A percentile compares a stretch with the other conserved stretches of the same genome.
These are phyloP conservation scores for Talaromyces sp. DNA, from an alignment of 2,329 filamentous ascomycete genomes.

Conservation along the genomic window DNA sequence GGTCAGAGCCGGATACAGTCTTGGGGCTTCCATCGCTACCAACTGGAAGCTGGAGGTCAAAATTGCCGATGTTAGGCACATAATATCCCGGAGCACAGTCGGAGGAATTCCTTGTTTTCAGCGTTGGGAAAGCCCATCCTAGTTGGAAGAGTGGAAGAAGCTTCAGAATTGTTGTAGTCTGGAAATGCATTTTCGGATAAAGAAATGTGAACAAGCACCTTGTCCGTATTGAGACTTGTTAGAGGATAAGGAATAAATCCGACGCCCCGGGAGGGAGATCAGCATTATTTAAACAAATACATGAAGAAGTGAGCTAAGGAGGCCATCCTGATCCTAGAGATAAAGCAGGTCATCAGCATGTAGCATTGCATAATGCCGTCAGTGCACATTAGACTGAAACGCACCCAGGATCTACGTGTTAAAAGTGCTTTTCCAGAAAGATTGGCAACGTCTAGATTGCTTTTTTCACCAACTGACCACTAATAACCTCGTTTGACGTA, in stretches of 20 bases:
- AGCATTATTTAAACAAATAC: not conserved
- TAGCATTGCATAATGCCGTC: not conserved
- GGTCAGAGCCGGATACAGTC: constrained; percentile 24
- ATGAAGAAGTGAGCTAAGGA: not conserved
- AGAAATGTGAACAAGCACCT: not conserved
- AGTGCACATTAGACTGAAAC: not conserved
- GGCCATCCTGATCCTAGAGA: not conserved
- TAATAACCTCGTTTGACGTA: not conserved
- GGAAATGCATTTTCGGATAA: not conserved
- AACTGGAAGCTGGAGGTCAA: constrained; percentile 34
- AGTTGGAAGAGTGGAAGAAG: not conserved
- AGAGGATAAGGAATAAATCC: not conserved
- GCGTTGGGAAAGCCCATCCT: not conserved
- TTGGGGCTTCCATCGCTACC: constrained; percentile 24
- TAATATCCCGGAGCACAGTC: constrained; percentile 13
- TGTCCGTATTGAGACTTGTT: not conserved
- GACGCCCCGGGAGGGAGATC: not conserved
- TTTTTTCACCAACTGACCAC: not conserved
- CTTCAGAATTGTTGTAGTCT: not conserved
- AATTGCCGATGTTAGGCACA: constrained; percentile 11
- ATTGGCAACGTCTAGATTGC: not conserved
- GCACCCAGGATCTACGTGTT: not conserved
- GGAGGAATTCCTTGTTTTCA: not conserved
- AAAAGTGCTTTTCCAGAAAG: not conserved
- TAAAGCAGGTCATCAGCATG: not conserved